Evolutionary conservation across 345 rosid genomes (phyloP).

Genomic region (Kandelia obovata): DNA sequence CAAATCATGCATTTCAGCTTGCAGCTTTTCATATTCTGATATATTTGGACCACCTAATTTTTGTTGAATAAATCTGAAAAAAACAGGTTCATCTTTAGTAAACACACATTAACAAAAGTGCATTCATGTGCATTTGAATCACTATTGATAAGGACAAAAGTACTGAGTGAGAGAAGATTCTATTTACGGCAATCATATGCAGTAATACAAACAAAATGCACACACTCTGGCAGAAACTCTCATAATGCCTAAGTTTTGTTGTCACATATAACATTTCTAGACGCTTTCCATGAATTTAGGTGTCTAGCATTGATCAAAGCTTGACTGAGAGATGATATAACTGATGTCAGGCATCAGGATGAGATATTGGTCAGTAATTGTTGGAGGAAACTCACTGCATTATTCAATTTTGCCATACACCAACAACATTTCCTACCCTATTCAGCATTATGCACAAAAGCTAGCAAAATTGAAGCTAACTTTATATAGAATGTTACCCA

Average conservation of each 20-base stretch:
- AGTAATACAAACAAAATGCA: neutral
- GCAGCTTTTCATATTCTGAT: constrained; percentile 77
- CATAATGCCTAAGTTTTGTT: neutral
- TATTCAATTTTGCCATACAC: neutral
- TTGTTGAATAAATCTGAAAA: constrained; percentile 70
- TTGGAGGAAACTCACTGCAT: neutral
- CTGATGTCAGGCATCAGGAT: no score
- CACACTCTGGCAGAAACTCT: neutral
- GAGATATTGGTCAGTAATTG: no score
- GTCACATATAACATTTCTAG: neutral
- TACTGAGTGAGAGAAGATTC: no score
- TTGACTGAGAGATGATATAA: no score
- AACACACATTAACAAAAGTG: neutral
- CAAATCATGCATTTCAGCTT: constrained; percentile 70
- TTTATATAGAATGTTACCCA: no score
- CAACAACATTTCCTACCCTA: neutral
- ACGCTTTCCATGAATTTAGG: neutral
- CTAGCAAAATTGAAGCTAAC: no score
- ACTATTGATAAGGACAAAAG: neutral
- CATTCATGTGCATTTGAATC: neutral
- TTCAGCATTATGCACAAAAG: neutral
- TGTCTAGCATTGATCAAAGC: no score
- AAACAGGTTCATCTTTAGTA: constrained; percentile 6
- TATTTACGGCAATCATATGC: neutral
- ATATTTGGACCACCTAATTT: constrained; percentile 76